phyloP scores from a whole-genome alignment of 192 early-diverging fungal species.

The Backusella tarrabulga region DNA sequence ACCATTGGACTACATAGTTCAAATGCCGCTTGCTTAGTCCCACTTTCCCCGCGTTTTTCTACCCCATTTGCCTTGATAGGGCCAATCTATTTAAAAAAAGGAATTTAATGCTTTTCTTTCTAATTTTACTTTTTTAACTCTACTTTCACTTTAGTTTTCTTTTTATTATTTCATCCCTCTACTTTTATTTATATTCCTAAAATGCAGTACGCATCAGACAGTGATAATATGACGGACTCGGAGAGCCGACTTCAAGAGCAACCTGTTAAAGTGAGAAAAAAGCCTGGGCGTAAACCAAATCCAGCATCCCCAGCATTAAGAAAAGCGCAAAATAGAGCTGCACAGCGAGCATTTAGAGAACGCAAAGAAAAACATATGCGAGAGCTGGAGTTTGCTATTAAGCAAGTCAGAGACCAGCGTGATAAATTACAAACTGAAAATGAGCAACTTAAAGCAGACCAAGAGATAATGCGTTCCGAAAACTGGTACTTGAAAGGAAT shows the following conservation, averaged over 20 bases:
- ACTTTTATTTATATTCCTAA: neutral
- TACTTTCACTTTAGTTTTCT: neutral
- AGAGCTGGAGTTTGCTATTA: conserved; percentile 72
- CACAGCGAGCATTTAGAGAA: conserved; percentile 86
- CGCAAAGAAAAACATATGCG: conserved; percentile 78
- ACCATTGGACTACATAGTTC: neutral
- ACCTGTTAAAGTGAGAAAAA: conserved; percentile 38
- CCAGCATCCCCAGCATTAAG: conserved; percentile 59
- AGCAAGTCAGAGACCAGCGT: conserved; percentile 61
- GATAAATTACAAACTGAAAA: conserved; percentile 45
- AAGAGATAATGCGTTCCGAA: conserved; percentile 44
- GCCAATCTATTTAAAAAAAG: neutral
- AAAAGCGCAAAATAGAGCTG: conserved; percentile 84
- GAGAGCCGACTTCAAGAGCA: neutral
- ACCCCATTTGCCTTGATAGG: neutral
- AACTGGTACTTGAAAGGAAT: conserved; percentile 52
- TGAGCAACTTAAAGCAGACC: conserved; percentile 42
- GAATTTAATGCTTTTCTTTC: neutral
- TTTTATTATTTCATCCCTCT: neutral
- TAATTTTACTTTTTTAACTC: neutral
- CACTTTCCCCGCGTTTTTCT: conserved; percentile 4
- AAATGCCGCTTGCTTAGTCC: neutral
- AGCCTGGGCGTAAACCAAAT: conserved; percentile 63
- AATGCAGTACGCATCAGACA: neutral
- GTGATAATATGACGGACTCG: neutral